Evolutionary conservation across 352 stramenopile species (phyloP).

Genomic region (Phytophthora palmivora): DNA sequence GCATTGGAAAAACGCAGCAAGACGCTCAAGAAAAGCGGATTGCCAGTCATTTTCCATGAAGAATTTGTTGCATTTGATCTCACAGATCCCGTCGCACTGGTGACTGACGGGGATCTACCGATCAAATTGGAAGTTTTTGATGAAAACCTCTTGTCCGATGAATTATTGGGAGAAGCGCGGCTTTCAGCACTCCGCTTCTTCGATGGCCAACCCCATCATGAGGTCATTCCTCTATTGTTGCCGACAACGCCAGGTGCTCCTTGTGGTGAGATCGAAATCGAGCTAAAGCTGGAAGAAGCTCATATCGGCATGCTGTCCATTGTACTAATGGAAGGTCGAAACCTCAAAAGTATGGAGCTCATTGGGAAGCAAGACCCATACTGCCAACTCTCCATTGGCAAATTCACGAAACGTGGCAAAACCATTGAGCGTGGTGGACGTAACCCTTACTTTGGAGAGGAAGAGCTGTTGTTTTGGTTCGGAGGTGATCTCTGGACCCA

Average conservation of each 20-base stretch:
- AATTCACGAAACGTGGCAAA: conserved; percentile 77
- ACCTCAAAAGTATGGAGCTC: conserved; percentile 92
- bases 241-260: conserved; percentile 25
- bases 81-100: conserved; percentile 70
- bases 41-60: conserved; percentile 87
- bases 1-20: conserved; percentile 80
- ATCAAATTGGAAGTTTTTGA: conserved; percentile 87
- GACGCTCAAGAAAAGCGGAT: conserved; percentile 84
- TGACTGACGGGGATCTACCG: conserved; percentile 76
- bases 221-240: conserved; percentile 69
- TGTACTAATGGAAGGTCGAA: conserved; percentile 87
- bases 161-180: conserved; percentile 74
- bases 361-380: conserved; percentile 93
- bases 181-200: conserved; percentile 87
- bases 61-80: conserved; percentile 87
- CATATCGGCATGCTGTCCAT: conserved; percentile 86
- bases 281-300: conserved; percentile 82
- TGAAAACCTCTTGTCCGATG: conserved; percentile 88
- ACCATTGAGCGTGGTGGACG: conserved; percentile 80
- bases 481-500: conserved; percentile 90
- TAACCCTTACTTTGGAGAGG: conserved; percentile 92
- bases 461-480: conserved; percentile 93
- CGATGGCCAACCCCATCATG: conserved; percentile 61
- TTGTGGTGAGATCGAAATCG: conserved; percentile 68
- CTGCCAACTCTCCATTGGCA: conserved; percentile 81